Evolutionary conservation across 352 stramenopile species (phyloP).

Genomic region (Phytophthora sansomeana): DNA sequence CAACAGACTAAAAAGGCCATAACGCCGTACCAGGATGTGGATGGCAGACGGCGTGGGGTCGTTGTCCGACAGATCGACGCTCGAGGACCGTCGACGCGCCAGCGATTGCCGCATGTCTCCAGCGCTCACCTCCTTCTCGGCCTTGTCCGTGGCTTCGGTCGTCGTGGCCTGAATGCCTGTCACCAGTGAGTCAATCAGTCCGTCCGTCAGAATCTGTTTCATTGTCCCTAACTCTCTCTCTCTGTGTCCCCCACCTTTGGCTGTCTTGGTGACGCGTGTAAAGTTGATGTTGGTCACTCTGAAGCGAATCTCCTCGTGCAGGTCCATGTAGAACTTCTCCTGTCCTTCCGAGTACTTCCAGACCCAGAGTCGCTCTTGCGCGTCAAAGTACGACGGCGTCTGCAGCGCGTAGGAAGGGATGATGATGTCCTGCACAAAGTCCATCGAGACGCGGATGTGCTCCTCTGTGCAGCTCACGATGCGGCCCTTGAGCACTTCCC

Average conservation of each 20-base stretch:
- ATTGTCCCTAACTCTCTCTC: too few species aligned
- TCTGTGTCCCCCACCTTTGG: slow-evolving; percentile 49
- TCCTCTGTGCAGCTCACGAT: slow-evolving; percentile 92
- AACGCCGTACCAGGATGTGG: slow-evolving; percentile 70
- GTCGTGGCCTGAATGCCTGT: slow-evolving; percentile 87
- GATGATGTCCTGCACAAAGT: slow-evolving; percentile 92
- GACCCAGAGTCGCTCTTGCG: slow-evolving; percentile 80
- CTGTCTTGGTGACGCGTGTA: slow-evolving; percentile 89
- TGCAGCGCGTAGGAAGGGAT: slow-evolving; percentile 90
- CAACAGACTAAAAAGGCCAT: background rate
- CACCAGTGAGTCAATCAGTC: background rate
- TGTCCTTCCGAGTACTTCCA: slow-evolving; percentile 90
- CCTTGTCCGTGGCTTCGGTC: slow-evolving; percentile 82
- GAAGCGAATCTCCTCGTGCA: slow-evolving; percentile 89
- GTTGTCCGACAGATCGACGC: slow-evolving; percentile 84
- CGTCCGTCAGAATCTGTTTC: too few species aligned
- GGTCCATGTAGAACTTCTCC: slow-evolving; percentile 91
- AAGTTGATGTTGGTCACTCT: slow-evolving; percentile 91
- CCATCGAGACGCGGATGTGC: slow-evolving; percentile 91
- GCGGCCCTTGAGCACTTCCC: slow-evolving; percentile 89
- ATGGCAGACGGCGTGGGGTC: slow-evolving; percentile 86
- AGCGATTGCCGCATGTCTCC: slow-evolving; percentile 79
- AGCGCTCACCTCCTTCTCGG: slow-evolving; percentile 46
- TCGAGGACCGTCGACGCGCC: slow-evolving; percentile 78
- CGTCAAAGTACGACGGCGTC: slow-evolving; percentile 90